These are phyloP conservation scores for Colletotrichum limetticola DNA, from an alignment of 2,329 filamentous ascomycete species.

Conservation along the genomic window DNA sequence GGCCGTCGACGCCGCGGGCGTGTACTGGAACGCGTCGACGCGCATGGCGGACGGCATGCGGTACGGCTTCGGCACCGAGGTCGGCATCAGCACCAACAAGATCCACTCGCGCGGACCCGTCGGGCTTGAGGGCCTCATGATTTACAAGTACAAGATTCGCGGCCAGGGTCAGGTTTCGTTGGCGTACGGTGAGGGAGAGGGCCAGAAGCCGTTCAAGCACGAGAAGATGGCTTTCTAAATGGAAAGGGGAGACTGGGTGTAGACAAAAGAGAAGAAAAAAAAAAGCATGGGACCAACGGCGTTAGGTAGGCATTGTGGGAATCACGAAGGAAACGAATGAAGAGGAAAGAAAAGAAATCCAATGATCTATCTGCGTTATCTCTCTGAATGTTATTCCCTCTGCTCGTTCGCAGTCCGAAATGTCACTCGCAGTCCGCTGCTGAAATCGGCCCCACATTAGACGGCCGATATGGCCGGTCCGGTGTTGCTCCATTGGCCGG, in stretches of 20 bases:
- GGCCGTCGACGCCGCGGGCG: slow-evolving; percentile 87
- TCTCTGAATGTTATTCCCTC: background rate
- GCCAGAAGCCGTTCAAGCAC: slow-evolving; percentile 69
- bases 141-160: slow-evolving; percentile 94
- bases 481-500: background rate
- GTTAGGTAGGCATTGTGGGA: slow-evolving; percentile 17
- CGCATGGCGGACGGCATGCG: slow-evolving; percentile 96
- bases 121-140: slow-evolving; percentile 92
- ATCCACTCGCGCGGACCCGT: slow-evolving; percentile 95
- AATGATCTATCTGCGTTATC: background rate
- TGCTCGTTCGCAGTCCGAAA: background rate
- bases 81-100: slow-evolving; percentile 98
- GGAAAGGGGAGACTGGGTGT: background rate
- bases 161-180: slow-evolving; percentile 85
- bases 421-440: background rate
- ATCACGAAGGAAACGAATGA: background rate
- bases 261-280: background rate
- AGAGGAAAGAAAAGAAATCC: background rate
- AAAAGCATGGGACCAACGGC: slow-evolving; percentile 9
- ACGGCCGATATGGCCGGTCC: background rate
- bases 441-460: slow-evolving; percentile 7
- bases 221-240: slow-evolving; percentile 59
- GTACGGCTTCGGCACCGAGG: slow-evolving; percentile 97
- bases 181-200: slow-evolving; percentile 75
- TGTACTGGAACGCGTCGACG: slow-evolving; percentile 97